Base-by-base conservation (phyloP, 2,329 filamentous ascomycete species). In the Venturia carpophila region DNA sequence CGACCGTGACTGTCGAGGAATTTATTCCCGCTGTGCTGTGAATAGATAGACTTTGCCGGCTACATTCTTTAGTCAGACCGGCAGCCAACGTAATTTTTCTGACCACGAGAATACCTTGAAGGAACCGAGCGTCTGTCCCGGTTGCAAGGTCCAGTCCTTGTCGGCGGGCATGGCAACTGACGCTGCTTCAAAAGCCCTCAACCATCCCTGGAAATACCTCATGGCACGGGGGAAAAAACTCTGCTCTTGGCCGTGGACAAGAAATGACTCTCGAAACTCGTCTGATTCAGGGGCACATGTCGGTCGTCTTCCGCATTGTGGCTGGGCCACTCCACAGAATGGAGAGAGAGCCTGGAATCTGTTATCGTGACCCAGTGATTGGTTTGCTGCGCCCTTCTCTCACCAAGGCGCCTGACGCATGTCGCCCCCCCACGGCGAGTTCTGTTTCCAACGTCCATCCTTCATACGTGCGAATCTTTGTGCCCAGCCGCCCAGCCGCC, bases 401-500 rank as follows among this genome's bases (percentile, higher is more conserved):
- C 52, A 9, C 1, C 37, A 58, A 58, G 52, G 5, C 27, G 11
- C 10, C 52, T 58, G 30, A 58, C 52, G 6, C 30, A 58, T 2
- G 10, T 39, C 52, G 10, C n/a, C 52, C 47, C 47, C 47, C 47
- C 47, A 52, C 30, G 52, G 52, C 27, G 30, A 37, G 9, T n/a
- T 34, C 9, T n/a, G 7, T 37, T 37, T 11, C 17, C 52, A 58
- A 58, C 52, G 30, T 58, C 52, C 27, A 56, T 13, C 49, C 27
- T n/a, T 58, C 52, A 7, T 37, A 37, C 30, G 7, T 37, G 30
- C 52, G 19, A 58, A 37, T 19, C 30, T 58, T n/a, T 37, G 15
- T 58, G 17, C 52, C 27, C 27, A 58, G 52, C 52, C 52, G 17
- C 52, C 27, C 27, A 58, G 52, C 52, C 52, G 30, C 21, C 47